A percentile compares a stretch with the other conserved stretches of the same genome.
phyloP scores from a whole-genome alignment of 139 green algal genomes.

The Chlamydomonas sphaeroides region DNA sequence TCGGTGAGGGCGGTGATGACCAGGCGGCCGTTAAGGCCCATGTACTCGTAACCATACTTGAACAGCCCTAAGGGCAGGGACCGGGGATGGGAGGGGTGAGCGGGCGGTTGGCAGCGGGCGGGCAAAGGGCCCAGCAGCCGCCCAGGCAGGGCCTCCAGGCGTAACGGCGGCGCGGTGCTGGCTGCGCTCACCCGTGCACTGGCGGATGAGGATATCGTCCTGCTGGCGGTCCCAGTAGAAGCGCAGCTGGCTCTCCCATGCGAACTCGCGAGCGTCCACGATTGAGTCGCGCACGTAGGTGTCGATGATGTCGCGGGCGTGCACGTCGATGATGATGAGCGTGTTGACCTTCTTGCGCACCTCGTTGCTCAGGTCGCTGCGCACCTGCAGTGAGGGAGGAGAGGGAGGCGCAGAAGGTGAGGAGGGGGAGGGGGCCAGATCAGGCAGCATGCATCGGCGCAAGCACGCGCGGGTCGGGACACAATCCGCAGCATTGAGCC shows the following conservation, averaged over 20 bases:
- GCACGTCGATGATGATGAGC: constrained; percentile 90
- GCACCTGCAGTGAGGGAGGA: constrained; percentile 33
- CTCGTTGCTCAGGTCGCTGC: constrained; percentile 73
- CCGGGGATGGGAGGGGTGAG: neutral
- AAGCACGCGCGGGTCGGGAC: too few relatives aligned
- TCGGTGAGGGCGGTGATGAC: constrained; percentile 89
- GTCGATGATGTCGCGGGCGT: constrained; percentile 89
- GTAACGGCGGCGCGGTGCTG: too few relatives aligned
- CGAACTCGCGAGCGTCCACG: constrained; percentile 86
- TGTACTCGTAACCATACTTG: constrained; percentile 87
- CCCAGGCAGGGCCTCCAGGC: too few relatives aligned
- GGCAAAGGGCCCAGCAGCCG: too few relatives aligned
- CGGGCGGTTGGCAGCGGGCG: too few relatives aligned
- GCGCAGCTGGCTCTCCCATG: constrained; percentile 87
- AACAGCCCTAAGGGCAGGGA: constrained; percentile 64
- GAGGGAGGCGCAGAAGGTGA: neutral
- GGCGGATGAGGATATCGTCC: constrained; percentile 86
- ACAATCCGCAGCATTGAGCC: too few relatives aligned
- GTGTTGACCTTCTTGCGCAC: constrained; percentile 87
- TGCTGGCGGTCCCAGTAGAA: constrained; percentile 82
- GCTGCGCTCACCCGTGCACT: constrained; percentile 77
- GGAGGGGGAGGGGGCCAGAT: neutral
- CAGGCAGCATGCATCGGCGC: too few relatives aligned
- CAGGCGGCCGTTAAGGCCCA: constrained; percentile 85
- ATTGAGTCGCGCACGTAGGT: constrained; percentile 85